Base-by-base conservation (phyloP, 495 filamentous ascomycete genomes). In the Penicillium parvum region DNA sequence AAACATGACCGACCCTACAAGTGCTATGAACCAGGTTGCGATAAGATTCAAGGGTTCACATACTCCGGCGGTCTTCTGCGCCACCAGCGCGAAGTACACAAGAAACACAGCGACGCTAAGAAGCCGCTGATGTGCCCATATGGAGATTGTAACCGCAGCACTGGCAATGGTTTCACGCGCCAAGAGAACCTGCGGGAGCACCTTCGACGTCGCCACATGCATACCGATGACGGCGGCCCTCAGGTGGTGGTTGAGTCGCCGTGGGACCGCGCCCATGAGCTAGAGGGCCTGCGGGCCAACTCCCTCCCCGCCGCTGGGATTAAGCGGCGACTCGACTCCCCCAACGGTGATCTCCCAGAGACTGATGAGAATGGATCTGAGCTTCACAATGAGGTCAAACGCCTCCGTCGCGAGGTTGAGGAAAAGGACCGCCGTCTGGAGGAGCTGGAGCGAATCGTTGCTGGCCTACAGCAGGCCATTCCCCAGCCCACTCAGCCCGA, bases 1-100 rank as follows among this genome's bases (percentile, higher is more conserved):
- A 96, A 96, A 65, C 90, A 96, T 57, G 87, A 91, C 41, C 75
- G 90, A 12, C 90, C 90, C 0, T 96, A 95, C 66, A 84, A 87
- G 45, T 96, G 90, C 62, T 64, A 64, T 17, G 78, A 85, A 18
- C 72, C 74, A 11, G 81, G 79, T 14, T 96, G 90, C 60, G 86
- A 89, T 48, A 95, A 95, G 50, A 76, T 95, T 0, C 84, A 85
- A 48, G 90, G 90, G 14, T 96, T 96, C 67, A 95, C 90, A 10
- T 96, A 96, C 61, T 87, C 84, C 0, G 90, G 90, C 15, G 90
- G 90, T 7, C 78, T 96, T 2, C 64, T 90, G 7, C 78, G 90
- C 3, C 90, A 96, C 68, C 83, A 94, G 60, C 81, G 90, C 35
- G 90, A 96, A 65, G 88, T 95, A 1, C 90, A 96, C 64, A 82